phyloP scores from a whole-genome alignment of 2,329 filamentous ascomycete genomes.

The Sporothrix protearum region DNA sequence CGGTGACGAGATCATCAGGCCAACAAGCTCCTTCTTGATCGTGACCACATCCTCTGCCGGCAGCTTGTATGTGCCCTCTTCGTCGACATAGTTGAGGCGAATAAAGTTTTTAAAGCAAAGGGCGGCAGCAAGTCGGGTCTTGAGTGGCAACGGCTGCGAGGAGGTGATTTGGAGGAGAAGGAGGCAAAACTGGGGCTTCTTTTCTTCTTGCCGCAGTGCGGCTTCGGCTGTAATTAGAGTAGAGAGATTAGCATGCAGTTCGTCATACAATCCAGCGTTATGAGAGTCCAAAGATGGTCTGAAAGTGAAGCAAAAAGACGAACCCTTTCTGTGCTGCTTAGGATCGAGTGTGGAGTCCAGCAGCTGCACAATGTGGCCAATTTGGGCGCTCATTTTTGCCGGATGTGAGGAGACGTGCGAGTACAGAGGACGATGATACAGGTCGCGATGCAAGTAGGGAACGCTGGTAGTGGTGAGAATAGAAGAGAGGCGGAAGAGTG shows the following conservation, averaged over 20 bases:
- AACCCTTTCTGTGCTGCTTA: constrained; percentile 82
- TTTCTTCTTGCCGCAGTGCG: constrained; percentile 73
- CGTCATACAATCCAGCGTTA: too few relatives aligned
- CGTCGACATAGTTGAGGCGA: constrained; percentile 88
- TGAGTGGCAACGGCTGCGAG: constrained; percentile 65
- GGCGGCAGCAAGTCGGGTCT: constrained; percentile 80
- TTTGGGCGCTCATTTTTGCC: constrained; percentile 54
- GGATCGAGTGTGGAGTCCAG: constrained; percentile 89
- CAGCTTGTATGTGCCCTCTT: constrained; percentile 90
- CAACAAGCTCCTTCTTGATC: constrained; percentile 94
- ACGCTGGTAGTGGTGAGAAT: neutral
- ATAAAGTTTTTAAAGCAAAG: constrained; percentile 99
- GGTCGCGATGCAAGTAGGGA: neutral
- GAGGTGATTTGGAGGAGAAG: constrained; percentile 87
- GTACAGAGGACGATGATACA: neutral
- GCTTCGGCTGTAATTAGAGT: constrained; percentile 64
- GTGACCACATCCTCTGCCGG: constrained; percentile 75
- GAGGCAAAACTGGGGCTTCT: constrained; percentile 83
- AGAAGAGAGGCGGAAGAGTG: neutral
- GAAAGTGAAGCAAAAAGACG: constrained; percentile 5
- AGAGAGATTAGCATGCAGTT: neutral
- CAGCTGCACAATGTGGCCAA: constrained; percentile 68
- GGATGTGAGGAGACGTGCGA: constrained; percentile 3
- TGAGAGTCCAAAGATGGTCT: neutral
- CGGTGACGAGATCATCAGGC: constrained; percentile 91